Conservation (phyloP, 257 asterid species). For the Catharanthus roseus region DNA sequence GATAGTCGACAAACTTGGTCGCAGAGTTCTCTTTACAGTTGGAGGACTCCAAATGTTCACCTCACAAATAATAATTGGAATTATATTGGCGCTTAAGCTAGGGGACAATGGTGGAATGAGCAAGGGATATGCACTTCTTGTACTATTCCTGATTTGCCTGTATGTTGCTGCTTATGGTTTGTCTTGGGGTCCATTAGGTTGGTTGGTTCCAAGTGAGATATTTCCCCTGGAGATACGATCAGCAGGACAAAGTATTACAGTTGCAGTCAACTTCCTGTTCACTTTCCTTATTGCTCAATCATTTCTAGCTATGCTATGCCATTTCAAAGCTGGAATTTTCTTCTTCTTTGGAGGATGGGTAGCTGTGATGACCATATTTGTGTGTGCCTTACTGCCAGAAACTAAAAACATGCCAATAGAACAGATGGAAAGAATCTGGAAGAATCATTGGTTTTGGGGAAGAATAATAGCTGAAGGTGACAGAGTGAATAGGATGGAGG, state of each 20-base stretch:
- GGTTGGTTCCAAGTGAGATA: constrained; percentile 31
- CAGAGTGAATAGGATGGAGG: neutral
- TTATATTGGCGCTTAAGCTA: constrained; percentile 21
- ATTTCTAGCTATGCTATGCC: constrained; percentile 26
- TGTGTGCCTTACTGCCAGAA: constrained; percentile 28
- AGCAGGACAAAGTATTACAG: constrained; percentile 32
- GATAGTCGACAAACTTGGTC: constrained; percentile 4
- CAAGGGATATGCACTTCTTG: neutral
- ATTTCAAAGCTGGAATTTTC: constrained; percentile 24
- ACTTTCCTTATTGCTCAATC: constrained; percentile 24
- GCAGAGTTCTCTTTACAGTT: neutral
- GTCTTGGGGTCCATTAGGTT: constrained; percentile 40
- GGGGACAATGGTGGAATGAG: constrained; percentile 25
- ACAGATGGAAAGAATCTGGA: constrained; percentile 31
- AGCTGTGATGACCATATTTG: constrained; percentile 27
- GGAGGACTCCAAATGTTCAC: constrained; percentile 5
- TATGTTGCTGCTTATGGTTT: constrained; percentile 25
- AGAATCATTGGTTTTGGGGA: constrained; percentile 30
- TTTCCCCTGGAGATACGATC: constrained; percentile 33
- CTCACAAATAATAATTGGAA: constrained; percentile 16
- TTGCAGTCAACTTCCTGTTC: constrained; percentile 20
- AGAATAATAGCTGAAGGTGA: neutral
- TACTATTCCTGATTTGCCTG: constrained; percentile 22
- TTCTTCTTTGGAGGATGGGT: constrained; percentile 37
- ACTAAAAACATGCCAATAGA: constrained; percentile 33